These are phyloP conservation scores for Phytophthora meadii DNA, from an alignment of 352 stramenopile species.

Conservation along the genomic window DNA sequence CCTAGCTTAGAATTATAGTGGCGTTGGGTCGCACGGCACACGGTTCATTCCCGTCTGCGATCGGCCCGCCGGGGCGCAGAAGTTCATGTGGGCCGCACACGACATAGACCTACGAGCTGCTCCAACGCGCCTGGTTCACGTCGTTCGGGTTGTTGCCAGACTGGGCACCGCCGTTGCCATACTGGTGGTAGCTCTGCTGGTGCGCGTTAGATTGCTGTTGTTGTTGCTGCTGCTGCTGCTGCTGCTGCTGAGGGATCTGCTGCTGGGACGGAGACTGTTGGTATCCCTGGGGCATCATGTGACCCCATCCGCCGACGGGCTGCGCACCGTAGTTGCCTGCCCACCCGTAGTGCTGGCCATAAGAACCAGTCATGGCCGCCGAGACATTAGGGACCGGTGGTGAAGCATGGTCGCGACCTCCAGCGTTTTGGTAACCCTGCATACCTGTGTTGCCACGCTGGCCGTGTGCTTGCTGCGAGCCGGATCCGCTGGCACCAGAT, in stretches of 20 bases:
- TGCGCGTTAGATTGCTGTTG: conserved; percentile 68
- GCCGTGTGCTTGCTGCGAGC: conserved; percentile 52
- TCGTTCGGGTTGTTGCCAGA: conserved; percentile 53
- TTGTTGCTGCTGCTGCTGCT: conserved; percentile 65
- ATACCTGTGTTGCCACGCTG: conserved; percentile 66
- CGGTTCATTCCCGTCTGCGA: conserved; percentile 47
- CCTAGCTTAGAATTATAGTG: conserved; percentile 41
- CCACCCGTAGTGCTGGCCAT: conserved; percentile 86
- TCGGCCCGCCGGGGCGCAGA: conserved; percentile 16
- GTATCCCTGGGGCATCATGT: conserved; percentile 89
- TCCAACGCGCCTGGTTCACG: conserved; percentile 66
- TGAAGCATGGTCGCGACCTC: conserved; percentile 65
- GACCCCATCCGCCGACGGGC: conserved; percentile 75
- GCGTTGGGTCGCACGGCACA: conserved; percentile 30
- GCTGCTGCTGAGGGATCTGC: conserved; percentile 60
- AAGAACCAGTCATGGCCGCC: conserved; percentile 62
- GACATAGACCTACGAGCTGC: conserved; percentile 69
- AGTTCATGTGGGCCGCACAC: conserved; percentile 18
- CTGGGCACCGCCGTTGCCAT: conserved; percentile 65
- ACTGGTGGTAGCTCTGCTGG: conserved; percentile 85
- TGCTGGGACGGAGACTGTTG: conserved; percentile 65
- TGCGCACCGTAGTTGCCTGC: conserved; percentile 74
- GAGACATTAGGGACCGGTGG: conserved; percentile 77
- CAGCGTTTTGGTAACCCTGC: conserved; percentile 63
- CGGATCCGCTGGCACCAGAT: conserved; percentile 43